Percentiles rank a stretch among this genome's conserved stretches.
phyloP scores from a whole-genome alignment of 2,329 filamentous ascomycete genomes.

The Alternaria infectoria region DNA sequence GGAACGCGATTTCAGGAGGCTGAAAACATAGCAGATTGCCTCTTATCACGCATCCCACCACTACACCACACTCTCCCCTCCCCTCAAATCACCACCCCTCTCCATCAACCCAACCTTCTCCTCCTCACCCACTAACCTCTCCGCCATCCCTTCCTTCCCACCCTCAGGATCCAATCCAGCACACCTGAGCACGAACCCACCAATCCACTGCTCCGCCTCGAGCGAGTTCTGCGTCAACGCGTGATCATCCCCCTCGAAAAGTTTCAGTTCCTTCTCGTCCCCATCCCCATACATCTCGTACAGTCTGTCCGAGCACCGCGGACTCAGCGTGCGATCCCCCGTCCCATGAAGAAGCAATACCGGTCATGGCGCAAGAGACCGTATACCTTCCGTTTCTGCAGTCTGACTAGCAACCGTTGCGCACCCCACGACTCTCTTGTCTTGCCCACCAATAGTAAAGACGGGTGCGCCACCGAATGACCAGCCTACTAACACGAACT shows the following conservation, averaged over 20 bases:
- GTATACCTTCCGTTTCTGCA: neutral
- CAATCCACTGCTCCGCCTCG: constrained; percentile 3
- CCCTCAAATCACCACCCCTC: neutral
- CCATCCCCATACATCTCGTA: neutral
- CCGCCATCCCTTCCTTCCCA: neutral
- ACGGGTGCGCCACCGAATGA: constrained; percentile 4
- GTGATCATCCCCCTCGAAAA: constrained; percentile 4
- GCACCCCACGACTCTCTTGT: neutral
- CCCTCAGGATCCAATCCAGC: neutral
- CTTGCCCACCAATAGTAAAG: neutral
- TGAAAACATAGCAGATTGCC: neutral
- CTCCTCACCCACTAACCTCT: neutral
- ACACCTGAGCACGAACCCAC: neutral
- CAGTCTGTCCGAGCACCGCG: neutral
- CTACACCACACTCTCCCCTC: constrained; percentile 1
- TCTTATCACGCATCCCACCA: neutral
- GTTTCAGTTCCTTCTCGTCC: neutral
- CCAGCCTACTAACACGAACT: constrained; percentile 3
- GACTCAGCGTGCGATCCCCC: neutral
- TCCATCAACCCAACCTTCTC: constrained; percentile 3
- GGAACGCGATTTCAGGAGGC: neutral
- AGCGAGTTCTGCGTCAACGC: neutral
- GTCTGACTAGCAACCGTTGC: constrained; percentile 4
- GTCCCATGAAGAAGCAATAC: constrained; percentile 2
- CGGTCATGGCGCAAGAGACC: neutral